phyloP scores from a whole-genome alignment of 2,329 filamentous ascomycete species.

The Pestalotiopsis sp. region DNA sequence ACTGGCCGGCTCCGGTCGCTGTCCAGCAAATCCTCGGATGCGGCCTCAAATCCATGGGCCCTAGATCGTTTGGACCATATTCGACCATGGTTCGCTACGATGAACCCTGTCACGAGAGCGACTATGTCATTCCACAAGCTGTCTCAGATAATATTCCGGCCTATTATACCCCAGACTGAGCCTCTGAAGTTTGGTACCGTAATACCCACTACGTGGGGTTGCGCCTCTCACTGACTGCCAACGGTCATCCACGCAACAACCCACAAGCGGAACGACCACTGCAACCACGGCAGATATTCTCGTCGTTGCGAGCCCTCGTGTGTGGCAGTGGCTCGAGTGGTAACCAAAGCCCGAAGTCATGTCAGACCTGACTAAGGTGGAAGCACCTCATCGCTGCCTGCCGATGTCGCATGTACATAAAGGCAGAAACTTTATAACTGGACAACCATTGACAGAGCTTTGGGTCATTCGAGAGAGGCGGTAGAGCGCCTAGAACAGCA shows the following conservation, averaged over 20 bases:
- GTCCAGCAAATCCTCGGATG: neutral
- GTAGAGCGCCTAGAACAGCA: neutral
- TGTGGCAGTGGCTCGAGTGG: neutral
- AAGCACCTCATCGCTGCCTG: neutral
- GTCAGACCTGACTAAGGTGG: neutral
- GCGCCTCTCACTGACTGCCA: neutral
- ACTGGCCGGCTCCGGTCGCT: neutral
- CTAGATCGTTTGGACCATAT: neutral
- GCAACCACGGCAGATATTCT: neutral
- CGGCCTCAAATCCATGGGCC: neutral
- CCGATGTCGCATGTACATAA: neutral
- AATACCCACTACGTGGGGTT: neutral
- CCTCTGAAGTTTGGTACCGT: neutral
- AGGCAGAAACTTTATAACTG: neutral
- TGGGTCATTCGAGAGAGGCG: neutral
- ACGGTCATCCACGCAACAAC: neutral
- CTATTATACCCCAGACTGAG: constrained; percentile 3
- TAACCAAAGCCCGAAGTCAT: neutral
- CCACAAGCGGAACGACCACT: neutral
- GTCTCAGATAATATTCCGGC: constrained; percentile 7
- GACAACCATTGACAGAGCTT: neutral
- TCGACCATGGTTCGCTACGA: neutral
- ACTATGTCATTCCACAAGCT: constrained; percentile 3
- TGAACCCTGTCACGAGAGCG: neutral
- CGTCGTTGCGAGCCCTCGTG: neutral